phyloP scores from a whole-genome alignment of 2,329 filamentous ascomycete species.

The Ilyonectria sp. region DNA sequence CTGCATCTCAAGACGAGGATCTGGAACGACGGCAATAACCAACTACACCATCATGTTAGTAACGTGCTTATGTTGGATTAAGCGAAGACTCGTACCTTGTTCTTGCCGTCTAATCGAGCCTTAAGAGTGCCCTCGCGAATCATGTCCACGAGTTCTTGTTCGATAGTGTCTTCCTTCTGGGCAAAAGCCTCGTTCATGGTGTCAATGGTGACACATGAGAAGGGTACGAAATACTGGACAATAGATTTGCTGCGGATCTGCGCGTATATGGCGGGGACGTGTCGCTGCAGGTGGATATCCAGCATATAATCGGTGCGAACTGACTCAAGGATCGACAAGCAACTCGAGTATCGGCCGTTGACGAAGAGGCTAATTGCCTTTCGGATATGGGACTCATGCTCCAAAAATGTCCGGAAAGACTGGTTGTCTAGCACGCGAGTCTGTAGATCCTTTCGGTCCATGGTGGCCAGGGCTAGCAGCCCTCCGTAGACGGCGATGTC shows the following conservation, averaged over 20 bases:
- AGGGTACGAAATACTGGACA: constrained; percentile 91
- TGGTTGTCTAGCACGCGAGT: constrained; percentile 83
- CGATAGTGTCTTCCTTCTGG: constrained; percentile 72
- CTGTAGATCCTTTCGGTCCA: constrained; percentile 85
- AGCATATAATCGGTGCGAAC: constrained; percentile 91
- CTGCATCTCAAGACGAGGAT: constrained; percentile 80
- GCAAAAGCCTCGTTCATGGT: constrained; percentile 86
- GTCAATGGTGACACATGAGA: constrained; percentile 86
- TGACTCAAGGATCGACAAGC: constrained; percentile 84
- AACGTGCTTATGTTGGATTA: neutral
- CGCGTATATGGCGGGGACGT: constrained; percentile 79
- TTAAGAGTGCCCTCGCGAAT: constrained; percentile 81
- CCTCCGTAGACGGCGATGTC: constrained; percentile 95
- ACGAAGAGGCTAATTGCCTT: constrained; percentile 93
- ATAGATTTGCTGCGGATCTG: constrained; percentile 92
- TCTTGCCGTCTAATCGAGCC: constrained; percentile 88
- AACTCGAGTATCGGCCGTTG: constrained; percentile 89
- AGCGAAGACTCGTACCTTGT: constrained; percentile 67
- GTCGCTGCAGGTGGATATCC: constrained; percentile 86
- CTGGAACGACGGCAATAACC: constrained; percentile 78
- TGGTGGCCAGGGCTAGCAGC: constrained; percentile 89
- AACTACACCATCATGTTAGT: constrained; percentile 62
- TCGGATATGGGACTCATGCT: constrained; percentile 93
- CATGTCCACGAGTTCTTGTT: constrained; percentile 83
- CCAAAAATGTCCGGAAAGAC: constrained; percentile 88